Evolutionary conservation across 176 grass and related monocot species (phyloP).

Genomic region (Carex kokanica): DNA sequence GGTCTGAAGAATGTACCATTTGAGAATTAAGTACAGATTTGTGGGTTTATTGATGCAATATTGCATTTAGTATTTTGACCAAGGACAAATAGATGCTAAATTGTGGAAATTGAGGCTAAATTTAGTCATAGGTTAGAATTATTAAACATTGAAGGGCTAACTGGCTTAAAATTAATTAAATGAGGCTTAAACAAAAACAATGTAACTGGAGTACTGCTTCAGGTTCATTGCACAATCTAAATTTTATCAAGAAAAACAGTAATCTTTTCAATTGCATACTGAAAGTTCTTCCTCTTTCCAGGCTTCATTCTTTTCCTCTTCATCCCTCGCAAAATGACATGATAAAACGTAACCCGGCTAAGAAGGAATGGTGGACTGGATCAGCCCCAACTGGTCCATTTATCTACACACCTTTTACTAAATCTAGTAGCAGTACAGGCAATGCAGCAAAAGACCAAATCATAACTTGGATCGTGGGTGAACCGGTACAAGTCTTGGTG

Average conservation of each 20-base stretch:
- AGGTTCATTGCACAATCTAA: neutral
- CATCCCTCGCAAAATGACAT: constrained; percentile 93
- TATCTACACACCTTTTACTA: constrained; percentile 97
- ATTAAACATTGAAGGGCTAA: neutral
- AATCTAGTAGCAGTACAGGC: constrained; percentile 39
- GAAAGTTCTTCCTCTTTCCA: constrained; percentile 27
- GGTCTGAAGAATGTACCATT: neutral
- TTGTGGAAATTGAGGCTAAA: neutral
- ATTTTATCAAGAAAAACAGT: neutral
- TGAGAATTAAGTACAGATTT: neutral
- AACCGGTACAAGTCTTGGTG: constrained; percentile 94
- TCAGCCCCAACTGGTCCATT: constrained; percentile 88
- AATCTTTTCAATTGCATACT: neutral
- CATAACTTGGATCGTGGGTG: constrained; percentile 91
- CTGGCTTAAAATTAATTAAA: neutral
- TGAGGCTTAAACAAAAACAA: neutral
- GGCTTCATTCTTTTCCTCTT: constrained; percentile 91
- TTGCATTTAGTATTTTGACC: neutral
- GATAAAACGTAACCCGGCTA: constrained; percentile 81
- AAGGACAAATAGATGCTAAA: neutral
- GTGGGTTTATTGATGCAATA: neutral
- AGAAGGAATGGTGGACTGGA: constrained; percentile 98
- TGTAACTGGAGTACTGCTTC: neutral
- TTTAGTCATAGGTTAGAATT: neutral
- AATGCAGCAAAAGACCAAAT: constrained; percentile 64